phyloP scores from a whole-genome alignment of 2,329 filamentous ascomycete species.

The Diaporthe citri region DNA sequence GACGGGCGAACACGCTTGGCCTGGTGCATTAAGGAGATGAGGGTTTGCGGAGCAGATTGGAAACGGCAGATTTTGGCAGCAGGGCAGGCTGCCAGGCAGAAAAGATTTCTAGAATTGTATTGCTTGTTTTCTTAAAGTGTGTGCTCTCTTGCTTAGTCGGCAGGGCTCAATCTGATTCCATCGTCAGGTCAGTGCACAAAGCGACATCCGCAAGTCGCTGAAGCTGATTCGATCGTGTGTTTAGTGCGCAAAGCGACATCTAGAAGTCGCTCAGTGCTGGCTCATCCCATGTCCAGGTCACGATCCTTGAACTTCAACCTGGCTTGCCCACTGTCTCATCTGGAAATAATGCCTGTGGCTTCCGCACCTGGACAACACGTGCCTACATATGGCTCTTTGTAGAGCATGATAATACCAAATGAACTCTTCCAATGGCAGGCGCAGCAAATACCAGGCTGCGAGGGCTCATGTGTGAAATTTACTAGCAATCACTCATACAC shows the following conservation, averaged over 20 bases:
- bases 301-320: not conserved
- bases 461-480: not conserved
- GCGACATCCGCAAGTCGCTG: not conserved
- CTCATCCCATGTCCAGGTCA: not conserved
- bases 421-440: not conserved
- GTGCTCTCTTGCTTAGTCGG: not conserved
- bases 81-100: not conserved
- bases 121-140: not conserved
- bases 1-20: fast-evolving
- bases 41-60: not conserved
- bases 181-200: no score
- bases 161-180: not conserved
- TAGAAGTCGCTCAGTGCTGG: no score
- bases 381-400: not conserved
- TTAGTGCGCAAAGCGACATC: not conserved
- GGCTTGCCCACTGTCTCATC: not conserved
- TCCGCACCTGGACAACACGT: not conserved
- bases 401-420: not conserved
- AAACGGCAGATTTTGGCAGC: not conserved
- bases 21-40: not conserved
- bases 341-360: no score
- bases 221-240: no score
- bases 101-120: not conserved
- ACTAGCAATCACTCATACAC: not conserved
- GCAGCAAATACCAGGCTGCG: not conserved